A percentile compares a stretch with the other conserved stretches of the same genome.
Evolutionary conservation across 2,329 filamentous ascomycete genomes (phyloP).

Genomic region (Cytospora leucostoma): DNA sequence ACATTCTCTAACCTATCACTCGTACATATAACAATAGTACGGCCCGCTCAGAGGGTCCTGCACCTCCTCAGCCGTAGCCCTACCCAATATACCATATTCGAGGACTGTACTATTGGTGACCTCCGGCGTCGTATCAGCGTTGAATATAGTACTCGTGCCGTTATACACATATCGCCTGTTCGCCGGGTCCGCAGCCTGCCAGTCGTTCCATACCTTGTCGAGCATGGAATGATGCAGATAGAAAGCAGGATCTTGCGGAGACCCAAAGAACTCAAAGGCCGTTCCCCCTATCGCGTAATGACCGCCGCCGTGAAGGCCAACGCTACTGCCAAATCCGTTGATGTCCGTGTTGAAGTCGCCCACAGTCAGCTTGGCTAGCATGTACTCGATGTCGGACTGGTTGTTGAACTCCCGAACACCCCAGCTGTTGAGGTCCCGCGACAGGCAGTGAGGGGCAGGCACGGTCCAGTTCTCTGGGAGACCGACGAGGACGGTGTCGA

Average conservation of each 20-base stretch:
- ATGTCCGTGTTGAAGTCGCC: slow-evolving; percentile 40
- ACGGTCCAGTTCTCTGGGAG: slow-evolving; percentile 15
- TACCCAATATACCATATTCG: too few species aligned
- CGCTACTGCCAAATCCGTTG: not conserved
- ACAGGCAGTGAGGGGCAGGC: slow-evolving; percentile 43
- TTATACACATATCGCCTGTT: not conserved
- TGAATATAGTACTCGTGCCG: not conserved
- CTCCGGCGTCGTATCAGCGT: not conserved
- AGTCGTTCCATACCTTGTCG: not conserved
- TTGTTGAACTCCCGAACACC: slow-evolving; percentile 2
- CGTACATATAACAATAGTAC: not conserved
- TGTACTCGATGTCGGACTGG: not conserved
- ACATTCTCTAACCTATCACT: not conserved
- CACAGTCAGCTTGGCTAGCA: not conserved
- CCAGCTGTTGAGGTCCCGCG: slow-evolving; percentile 36
- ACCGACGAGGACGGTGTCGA: not conserved
- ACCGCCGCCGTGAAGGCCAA: not conserved
- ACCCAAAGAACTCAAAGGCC: not conserved
- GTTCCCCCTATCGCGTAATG: not conserved
- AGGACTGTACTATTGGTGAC: not conserved
- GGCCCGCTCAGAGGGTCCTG: not conserved
- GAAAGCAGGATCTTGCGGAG: not conserved
- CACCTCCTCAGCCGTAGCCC: not conserved
- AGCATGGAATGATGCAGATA: not conserved
- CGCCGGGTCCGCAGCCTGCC: not conserved